phyloP scores from a whole-genome alignment of 1,284 basidiomycete species.

The Meripilus lineatus region DNA sequence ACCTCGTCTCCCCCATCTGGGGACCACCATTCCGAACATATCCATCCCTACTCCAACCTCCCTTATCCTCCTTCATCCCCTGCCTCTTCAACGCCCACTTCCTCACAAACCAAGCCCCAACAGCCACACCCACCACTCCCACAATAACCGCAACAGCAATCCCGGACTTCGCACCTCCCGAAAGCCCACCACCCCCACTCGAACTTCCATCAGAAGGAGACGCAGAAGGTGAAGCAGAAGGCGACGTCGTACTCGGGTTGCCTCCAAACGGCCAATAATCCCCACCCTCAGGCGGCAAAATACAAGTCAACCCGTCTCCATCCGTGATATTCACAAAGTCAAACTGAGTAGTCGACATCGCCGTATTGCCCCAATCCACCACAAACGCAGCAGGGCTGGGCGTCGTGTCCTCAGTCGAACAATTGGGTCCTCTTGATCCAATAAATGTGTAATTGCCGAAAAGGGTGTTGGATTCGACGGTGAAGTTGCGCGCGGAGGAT shows the following conservation, averaged over 20 bases:
- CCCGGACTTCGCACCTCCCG: conserved; percentile 39
- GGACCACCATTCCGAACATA: conserved; percentile 3
- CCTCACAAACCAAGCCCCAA: conserved; percentile 44
- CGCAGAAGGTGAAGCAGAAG: conserved; percentile 11
- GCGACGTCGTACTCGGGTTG: conserved; percentile 34
- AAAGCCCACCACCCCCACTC: conserved; percentile 19
- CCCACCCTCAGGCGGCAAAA: conserved; percentile 61
- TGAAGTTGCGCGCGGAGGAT: conserved; percentile 61
- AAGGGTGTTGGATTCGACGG: conserved; percentile 59
- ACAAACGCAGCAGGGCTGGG: conserved; percentile 58
- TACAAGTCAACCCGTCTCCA: conserved; percentile 58
- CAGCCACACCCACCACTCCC: conserved; percentile 39
- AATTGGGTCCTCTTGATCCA: conserved; percentile 67
- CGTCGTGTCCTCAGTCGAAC: conserved; percentile 45
- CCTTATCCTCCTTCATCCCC: conserved; percentile 1
- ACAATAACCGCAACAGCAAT: conserved; percentile 51
- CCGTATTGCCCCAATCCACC: conserved; percentile 41
- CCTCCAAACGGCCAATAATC: conserved; percentile 69
- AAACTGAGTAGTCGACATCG: conserved; percentile 40
- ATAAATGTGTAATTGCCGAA: conserved; percentile 75
- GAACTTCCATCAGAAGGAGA: background rate
- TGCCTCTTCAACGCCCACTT: conserved; percentile 33
- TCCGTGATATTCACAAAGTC: conserved; percentile 48
- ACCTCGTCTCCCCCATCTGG: too few relatives aligned
- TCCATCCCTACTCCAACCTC: conserved; percentile 4